phyloP scores from a whole-genome alignment of 768 basidiomycete genomes.

The Tulasnella sp. region DNA sequence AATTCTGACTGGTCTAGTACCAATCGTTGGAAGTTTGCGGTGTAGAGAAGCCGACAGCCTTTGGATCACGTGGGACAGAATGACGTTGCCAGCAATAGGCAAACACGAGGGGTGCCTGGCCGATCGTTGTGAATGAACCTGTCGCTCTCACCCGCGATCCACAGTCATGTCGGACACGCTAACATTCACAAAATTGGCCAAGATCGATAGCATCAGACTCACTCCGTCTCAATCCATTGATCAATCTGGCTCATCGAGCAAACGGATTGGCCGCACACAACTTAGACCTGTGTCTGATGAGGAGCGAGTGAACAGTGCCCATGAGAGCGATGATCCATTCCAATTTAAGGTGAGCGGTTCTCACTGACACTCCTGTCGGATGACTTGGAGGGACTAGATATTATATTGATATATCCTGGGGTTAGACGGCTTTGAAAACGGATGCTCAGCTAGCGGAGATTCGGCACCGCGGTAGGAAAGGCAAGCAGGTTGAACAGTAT shows the following conservation, averaged over 20 bases:
- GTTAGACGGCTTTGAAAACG: slow-evolving; percentile 41
- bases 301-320: neutral
- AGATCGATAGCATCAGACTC: neutral
- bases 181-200: neutral
- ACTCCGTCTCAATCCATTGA: neutral
- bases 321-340: neutral
- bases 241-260: neutral
- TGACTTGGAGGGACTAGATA: neutral
- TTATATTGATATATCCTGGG: neutral
- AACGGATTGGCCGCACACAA: neutral
- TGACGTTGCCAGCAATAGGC: too few species aligned
- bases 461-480: slow-evolving; percentile 43
- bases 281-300: neutral
- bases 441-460: slow-evolving; percentile 54
- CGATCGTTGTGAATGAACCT: neutral
- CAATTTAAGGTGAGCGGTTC: neutral
- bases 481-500: slow-evolving; percentile 53
- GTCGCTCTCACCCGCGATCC: neutral
- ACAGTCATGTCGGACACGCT: neutral
- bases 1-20: too few species aligned
- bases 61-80: too few species aligned
- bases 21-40: too few species aligned
- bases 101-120: too few species aligned
- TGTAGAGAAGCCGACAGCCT: too few species aligned
- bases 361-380: neutral